Evolutionary conservation across 2,329 filamentous ascomycete species (phyloP), one percentile per base, ranked within the genome.

Genomic region (Colletotrichum brevisporum): DNA sequence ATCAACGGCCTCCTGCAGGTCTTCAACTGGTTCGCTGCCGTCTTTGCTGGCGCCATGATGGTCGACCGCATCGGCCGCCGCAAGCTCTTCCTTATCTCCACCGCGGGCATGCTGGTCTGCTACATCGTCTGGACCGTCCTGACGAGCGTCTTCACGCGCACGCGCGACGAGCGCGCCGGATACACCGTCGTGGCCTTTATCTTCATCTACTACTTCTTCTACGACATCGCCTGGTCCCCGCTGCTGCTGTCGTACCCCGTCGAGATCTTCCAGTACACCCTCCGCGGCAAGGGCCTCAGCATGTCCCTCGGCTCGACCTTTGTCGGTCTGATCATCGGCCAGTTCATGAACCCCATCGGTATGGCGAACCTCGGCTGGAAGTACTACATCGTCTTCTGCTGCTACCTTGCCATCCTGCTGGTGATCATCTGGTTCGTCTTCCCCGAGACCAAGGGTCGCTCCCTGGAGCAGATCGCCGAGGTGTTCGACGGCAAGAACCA

Each of bases 41-140:
- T 67, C 1, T 62, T 67, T 18, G 65, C 65, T 3, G 83, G 83
- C 59, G 80, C 86, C 67, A 74, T 76, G 41, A 75, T 83, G 52
- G 75, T 86, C 53, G 84, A 87, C 73, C 80, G 76, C n/a, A 74
- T 74, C 15, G 70, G 71, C 24, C 71, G 71, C 18, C 53, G 85
- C 61, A 86, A 84, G 73, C 79, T 85, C 3, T 78, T 87, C 15
- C 80, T 87, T 52, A 78, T 79, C 50, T 79, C 77, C 5, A 79
- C 79, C 12, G 73, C 69, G 9, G 73, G 72, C 15, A 71, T 77
- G 39, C 73, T 57, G 18, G 73, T 71, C 21, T 71, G 74, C 9
- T 73, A 78, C 24, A 67, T 76, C 13, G 73, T 76, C 64, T 75
- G 74, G 52, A 74, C 75, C 12, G 71, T 75, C 21, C 65, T 68